Evolutionary conservation across 345 rosid genomes (phyloP).

Genomic region (Salix brachista): DNA sequence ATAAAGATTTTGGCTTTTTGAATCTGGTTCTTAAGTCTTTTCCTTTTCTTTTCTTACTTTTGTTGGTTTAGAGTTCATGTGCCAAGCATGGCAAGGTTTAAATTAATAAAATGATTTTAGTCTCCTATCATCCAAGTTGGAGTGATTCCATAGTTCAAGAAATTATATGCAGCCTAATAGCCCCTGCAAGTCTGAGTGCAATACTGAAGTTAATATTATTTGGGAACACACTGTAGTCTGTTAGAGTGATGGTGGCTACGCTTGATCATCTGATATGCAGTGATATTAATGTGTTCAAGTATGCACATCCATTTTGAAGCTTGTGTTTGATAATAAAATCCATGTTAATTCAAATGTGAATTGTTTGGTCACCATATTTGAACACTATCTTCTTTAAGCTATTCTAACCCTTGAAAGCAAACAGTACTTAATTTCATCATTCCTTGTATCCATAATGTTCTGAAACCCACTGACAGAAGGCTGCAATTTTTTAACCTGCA

Average conservation of each 20-base stretch:
- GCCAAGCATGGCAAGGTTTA: background rate
- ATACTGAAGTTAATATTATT: background rate
- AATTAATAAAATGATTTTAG: background rate
- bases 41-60: background rate
- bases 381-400: background rate
- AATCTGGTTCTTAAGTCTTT: background rate
- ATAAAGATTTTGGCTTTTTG: background rate
- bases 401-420: background rate
- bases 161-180: background rate
- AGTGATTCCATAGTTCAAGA: slow-evolving; percentile 3
- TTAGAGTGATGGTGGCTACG: background rate
- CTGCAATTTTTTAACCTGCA: background rate
- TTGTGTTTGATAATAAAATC: background rate
- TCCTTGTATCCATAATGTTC: background rate
- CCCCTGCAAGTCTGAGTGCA: background rate
- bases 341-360: background rate
- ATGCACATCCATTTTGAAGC: background rate
- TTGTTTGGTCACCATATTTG: background rate
- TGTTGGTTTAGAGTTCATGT: background rate
- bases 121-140: background rate
- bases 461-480: background rate
- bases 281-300: background rate
- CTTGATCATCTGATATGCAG: background rate
- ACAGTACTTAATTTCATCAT: background rate
- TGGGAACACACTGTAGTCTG: background rate